Conservation (phyloP, 148 eudicot species). For the Persicaria maculosa region DNA sequence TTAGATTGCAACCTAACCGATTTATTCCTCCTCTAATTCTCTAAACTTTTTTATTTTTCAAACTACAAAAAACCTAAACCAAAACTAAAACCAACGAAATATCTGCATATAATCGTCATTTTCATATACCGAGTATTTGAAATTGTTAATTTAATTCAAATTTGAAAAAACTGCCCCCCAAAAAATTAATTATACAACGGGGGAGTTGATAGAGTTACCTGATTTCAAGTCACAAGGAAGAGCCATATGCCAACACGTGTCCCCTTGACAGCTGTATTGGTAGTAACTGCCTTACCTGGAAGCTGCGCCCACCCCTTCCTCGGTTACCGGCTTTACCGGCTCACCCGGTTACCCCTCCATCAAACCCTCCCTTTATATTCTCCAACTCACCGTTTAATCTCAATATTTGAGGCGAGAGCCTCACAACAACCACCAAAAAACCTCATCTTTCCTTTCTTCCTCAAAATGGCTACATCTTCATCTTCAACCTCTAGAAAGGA, state of each 20-base stretch:
- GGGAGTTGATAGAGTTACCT: slow-evolving; percentile 16
- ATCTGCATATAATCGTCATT: neutral
- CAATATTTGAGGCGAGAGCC: slow-evolving; percentile 8
- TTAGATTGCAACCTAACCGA: neutral
- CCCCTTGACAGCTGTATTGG: slow-evolving; percentile 38
- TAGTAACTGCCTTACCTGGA: slow-evolving; percentile 17
- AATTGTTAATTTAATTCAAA: neutral
- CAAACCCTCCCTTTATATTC: slow-evolving; percentile 2
- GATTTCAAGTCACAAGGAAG: slow-evolving; percentile 17
- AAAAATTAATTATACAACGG: neutral
- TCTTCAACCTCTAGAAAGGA: neutral
- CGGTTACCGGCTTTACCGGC: neutral
- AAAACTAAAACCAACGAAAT: neutral
- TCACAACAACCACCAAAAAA: neutral
- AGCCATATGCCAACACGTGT: slow-evolving; percentile 37
- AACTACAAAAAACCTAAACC: too few relatives aligned
- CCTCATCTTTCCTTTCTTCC: neutral
- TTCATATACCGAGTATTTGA: neutral
- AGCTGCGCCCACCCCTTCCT: slow-evolving; percentile 12
- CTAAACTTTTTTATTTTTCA: too few relatives aligned
- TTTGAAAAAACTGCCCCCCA: neutral
- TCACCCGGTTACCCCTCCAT: slow-evolving; percentile 5
- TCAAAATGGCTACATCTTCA: slow-evolving; percentile 7
- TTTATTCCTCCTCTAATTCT: neutral
- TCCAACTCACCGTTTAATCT: neutral